Evolutionary conservation across 2,329 filamentous ascomycete genomes (phyloP).

Genomic region (Neofusicoccum sp.): DNA sequence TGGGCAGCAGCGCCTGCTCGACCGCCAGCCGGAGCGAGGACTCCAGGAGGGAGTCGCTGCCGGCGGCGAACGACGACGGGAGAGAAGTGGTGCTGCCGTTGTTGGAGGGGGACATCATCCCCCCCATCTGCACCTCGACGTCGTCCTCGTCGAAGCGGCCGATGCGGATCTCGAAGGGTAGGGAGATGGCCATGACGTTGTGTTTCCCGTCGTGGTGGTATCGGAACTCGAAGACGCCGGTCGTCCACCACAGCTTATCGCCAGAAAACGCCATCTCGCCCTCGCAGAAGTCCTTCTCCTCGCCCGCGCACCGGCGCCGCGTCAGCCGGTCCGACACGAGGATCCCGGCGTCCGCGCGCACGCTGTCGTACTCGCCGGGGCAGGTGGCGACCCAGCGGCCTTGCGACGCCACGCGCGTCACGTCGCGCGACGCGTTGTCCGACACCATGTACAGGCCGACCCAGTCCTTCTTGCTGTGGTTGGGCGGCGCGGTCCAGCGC

Average conservation of each 20-base stretch:
- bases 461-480: slow-evolving; percentile 91
- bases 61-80: no score
- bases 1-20: slow-evolving; percentile 73
- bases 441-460: slow-evolving; percentile 94
- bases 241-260: slow-evolving; percentile 96
- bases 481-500: slow-evolving; percentile 82
- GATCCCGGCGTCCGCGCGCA: slow-evolving; percentile 73
- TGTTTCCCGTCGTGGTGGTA: slow-evolving; percentile 94
- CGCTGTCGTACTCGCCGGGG: slow-evolving; percentile 71
- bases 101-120: background rate
- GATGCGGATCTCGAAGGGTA: slow-evolving; percentile 89
- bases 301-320: slow-evolving; percentile 48
- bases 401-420: slow-evolving; percentile 79
- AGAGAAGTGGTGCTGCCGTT: background rate
- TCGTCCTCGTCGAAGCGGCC: slow-evolving; percentile 75
- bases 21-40: slow-evolving; percentile 66
- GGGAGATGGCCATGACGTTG: slow-evolving; percentile 88
- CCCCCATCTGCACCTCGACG: slow-evolving; percentile 54
- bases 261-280: slow-evolving; percentile 87
- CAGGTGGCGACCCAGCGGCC: slow-evolving; percentile 88
- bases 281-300: slow-evolving; percentile 60
- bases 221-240: slow-evolving; percentile 93
- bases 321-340: slow-evolving; percentile 64
- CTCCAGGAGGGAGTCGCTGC: slow-evolving; percentile 32
- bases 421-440: slow-evolving; percentile 82